A percentile compares a stretch with the other conserved stretches of the same genome.
phyloP scores from a whole-genome alignment of 2,329 filamentous ascomycete genomes.

The Hymenoscyphus repandus region DNA sequence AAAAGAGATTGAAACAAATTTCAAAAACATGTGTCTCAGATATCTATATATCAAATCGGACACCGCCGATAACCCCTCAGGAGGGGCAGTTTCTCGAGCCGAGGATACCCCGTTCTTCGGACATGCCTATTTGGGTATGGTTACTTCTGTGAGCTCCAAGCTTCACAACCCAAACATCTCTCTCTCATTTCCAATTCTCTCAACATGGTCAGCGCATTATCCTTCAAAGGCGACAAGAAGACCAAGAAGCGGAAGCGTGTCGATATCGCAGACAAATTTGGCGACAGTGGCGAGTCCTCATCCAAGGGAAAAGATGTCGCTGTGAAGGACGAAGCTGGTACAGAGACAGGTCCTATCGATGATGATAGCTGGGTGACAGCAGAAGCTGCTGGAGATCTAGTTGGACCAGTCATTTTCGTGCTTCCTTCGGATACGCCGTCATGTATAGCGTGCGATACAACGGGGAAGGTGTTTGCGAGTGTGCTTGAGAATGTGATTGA shows the following conservation, averaged over 20 bases:
- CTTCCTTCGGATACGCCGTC: conserved; percentile 68
- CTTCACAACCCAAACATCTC: background rate
- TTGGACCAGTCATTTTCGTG: conserved; percentile 78
- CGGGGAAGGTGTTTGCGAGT: conserved; percentile 79
- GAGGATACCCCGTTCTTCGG: conserved; percentile 4
- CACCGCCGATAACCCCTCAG: background rate
- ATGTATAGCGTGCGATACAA: conserved; percentile 78
- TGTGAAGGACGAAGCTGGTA: conserved; percentile 14
- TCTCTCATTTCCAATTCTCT: conserved; percentile 9
- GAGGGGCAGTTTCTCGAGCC: background rate
- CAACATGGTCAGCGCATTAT: conserved; percentile 79
- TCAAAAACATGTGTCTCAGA: background rate
- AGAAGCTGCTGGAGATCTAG: conserved; percentile 66
- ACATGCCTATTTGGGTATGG: background rate
- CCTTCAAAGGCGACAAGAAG: conserved; percentile 98
- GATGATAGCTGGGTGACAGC: conserved; percentile 93
- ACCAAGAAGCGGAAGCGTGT: conserved; percentile 83
- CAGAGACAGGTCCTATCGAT: conserved; percentile 32
- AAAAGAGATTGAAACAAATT: background rate
- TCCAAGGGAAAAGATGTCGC: conserved; percentile 22
- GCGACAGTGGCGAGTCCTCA: conserved; percentile 31
- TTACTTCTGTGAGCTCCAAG: background rate
- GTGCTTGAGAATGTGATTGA: conserved; percentile 85
- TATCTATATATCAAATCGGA: background rate
- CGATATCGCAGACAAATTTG: conserved; percentile 37